Evolutionary conservation across 2,329 filamentous ascomycete species (phyloP).

Genomic region (Xylariaceae sp.): DNA sequence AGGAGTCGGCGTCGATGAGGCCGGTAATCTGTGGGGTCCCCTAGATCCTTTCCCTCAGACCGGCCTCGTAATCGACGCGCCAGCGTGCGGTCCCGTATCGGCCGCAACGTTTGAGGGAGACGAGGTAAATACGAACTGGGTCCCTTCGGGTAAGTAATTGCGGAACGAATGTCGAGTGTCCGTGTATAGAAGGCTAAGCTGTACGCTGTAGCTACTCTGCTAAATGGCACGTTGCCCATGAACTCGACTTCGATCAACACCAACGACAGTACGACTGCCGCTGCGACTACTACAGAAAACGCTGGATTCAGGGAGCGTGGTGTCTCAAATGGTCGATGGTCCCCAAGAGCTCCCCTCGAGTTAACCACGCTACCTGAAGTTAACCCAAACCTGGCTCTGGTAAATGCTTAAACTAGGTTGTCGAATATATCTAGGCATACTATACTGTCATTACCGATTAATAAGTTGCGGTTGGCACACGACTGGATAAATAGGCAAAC

Average conservation of each 20-base stretch:
- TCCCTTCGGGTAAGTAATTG: slow-evolving; percentile 23
- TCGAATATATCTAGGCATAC: neutral
- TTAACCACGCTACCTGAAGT: slow-evolving; percentile 18
- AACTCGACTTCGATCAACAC: slow-evolving; percentile 16
- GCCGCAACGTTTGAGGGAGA: slow-evolving; percentile 15
- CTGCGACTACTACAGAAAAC: neutral
- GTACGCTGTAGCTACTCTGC: slow-evolving; percentile 12
- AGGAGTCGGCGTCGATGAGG: slow-evolving; percentile 40
- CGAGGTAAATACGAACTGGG: slow-evolving; percentile 22
- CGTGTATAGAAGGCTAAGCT: neutral
- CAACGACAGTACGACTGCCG: neutral
- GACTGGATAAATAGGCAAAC: neutral
- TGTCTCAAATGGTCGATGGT: slow-evolving; percentile 13
- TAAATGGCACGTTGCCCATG: slow-evolving; percentile 22
- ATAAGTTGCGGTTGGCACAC: neutral
- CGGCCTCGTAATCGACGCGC: slow-evolving; percentile 37
- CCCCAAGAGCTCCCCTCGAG: slow-evolving; percentile 16
- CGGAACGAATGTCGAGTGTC: neutral
- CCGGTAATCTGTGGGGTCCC: slow-evolving; percentile 42
- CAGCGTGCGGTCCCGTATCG: slow-evolving; percentile 11
- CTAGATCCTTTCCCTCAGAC: slow-evolving; percentile 43
- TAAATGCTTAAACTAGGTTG: neutral
- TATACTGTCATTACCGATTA: neutral
- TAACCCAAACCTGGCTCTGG: slow-evolving; percentile 15
- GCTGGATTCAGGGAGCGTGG: neutral